Evolutionary conservation across 2,329 filamentous ascomycete species (phyloP).

Genomic region (Rasamsonia emersonii): DNA sequence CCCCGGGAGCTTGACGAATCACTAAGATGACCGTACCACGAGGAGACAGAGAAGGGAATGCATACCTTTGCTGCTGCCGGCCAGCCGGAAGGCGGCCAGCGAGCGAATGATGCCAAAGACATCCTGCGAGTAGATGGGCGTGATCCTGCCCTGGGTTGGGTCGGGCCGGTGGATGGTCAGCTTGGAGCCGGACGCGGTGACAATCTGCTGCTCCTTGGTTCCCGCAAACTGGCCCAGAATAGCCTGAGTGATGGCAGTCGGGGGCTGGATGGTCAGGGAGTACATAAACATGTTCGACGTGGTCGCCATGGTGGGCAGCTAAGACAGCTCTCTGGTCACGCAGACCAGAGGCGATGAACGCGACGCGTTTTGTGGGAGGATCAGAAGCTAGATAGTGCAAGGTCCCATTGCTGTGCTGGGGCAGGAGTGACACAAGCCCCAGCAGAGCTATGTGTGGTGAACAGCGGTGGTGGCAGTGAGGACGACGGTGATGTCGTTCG

Average conservation of each 20-base stretch:
- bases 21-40: constrained; percentile 53
- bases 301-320: constrained; percentile 67
- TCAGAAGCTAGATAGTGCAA: constrained; percentile 18
- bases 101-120: constrained; percentile 92
- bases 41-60: constrained; percentile 12
- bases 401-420: constrained; percentile 28
- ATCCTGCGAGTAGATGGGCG: constrained; percentile 81
- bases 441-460: constrained; percentile 17
- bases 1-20: constrained; percentile 56
- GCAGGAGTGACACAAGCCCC: constrained; percentile 16
- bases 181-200: constrained; percentile 84
- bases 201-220: constrained; percentile 95
- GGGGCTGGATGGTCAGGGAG: constrained; percentile 88
- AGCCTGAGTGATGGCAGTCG: constrained; percentile 80
- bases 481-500: constrained; percentile 5
- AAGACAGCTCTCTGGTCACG: constrained; percentile 8
- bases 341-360: constrained; percentile 8
- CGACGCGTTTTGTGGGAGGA: constrained; percentile 20
- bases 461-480: constrained; percentile 5
- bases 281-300: constrained; percentile 99
- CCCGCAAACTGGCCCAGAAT: constrained; percentile 92
- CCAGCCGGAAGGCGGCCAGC: constrained; percentile 80
- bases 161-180: constrained; percentile 83
- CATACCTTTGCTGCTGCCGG: constrained; percentile 94
- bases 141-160: constrained; percentile 74